Evolutionary conservation across 495 filamentous ascomycete genomes (phyloP), one percentile per base, ranked within the genome.

Genomic region (Xylaria scruposa): DNA sequence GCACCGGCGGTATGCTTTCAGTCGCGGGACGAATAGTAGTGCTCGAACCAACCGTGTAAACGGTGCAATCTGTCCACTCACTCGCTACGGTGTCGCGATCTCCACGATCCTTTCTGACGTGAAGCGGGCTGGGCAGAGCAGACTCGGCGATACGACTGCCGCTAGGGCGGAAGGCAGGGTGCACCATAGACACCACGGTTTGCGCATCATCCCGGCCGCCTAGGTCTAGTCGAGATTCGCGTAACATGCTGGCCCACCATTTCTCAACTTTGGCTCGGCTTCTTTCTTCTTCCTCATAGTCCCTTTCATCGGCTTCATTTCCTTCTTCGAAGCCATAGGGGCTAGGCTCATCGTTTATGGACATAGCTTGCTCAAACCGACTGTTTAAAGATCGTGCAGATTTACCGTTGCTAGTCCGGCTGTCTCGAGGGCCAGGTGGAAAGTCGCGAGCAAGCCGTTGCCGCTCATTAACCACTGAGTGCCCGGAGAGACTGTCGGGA

Each of bases 161-260:
- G 2, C 40, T 21, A 13, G 70, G 72, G n/a, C 68, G 77, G n/a
- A 79, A 79, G 0, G 77, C 77, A 40, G 77, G 77, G n/a, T 79
- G 77, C 0, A 76, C 68, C 74, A 53, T 72, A 1, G 77, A 76
- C 26, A 79, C 10, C 31, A 76, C 64, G 12, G 77, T 74, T 63
- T 66, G 72, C n/a, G 72, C 26, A 61, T 73, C 72, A 33, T 77
- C 74, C 1, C 29, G 40, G 6, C 31, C 31, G 9, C 42, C 53
- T 1, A 60, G 26, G 42, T 70, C 44, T 1, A 59, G 19, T 4
- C 9, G 10, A 10, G 70, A 73, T 15, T 65, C 33, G 12, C n/a
- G 15, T 19, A 77, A 0, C 21, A 54, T 68, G n/a, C 42, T 71
- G n/a, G 71, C 46, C 51, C 74, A 79, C 77, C 77, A 79, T 0